These are phyloP conservation scores for Sanghuangporus baumii DNA, from an alignment of 1,284 basidiomycete genomes.

Conservation along the genomic window DNA sequence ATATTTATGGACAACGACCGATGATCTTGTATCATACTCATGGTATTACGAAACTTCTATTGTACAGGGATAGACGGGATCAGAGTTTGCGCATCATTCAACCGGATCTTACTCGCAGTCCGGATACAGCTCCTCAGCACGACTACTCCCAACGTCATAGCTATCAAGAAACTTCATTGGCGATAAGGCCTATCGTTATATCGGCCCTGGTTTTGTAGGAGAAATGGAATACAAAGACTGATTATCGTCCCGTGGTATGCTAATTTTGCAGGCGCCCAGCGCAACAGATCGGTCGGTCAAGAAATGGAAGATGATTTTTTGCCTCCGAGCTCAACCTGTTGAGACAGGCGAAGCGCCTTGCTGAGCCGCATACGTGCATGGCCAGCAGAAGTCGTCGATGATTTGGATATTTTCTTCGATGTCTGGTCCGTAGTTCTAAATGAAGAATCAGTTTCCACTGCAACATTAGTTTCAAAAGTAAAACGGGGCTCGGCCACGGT, in stretches of 20 bases:
- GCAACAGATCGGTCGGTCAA: background rate
- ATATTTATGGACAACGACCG: background rate
- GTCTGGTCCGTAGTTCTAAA: constrained; percentile 47
- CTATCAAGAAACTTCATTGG: background rate
- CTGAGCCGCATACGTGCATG: constrained; percentile 12
- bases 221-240: background rate
- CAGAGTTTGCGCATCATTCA: background rate
- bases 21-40: background rate
- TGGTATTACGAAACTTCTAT: background rate
- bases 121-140: background rate
- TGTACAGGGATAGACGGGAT: background rate
- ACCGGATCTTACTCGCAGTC: background rate
- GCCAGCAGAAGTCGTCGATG: constrained; percentile 49
- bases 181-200: background rate
- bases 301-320: background rate
- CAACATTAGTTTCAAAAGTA: background rate
- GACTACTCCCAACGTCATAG: background rate
- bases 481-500: background rate
- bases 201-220: background rate
- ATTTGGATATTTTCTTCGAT: constrained; percentile 50
- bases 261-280: background rate
- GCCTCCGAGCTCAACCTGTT: background rate
- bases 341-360: constrained; percentile 1
- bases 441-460: background rate
- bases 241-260: background rate